Evolutionary conservation across 345 rosid species (phyloP), one percentile per base, ranked within the genome.

Genomic region (Schrenkiella parvula): DNA sequence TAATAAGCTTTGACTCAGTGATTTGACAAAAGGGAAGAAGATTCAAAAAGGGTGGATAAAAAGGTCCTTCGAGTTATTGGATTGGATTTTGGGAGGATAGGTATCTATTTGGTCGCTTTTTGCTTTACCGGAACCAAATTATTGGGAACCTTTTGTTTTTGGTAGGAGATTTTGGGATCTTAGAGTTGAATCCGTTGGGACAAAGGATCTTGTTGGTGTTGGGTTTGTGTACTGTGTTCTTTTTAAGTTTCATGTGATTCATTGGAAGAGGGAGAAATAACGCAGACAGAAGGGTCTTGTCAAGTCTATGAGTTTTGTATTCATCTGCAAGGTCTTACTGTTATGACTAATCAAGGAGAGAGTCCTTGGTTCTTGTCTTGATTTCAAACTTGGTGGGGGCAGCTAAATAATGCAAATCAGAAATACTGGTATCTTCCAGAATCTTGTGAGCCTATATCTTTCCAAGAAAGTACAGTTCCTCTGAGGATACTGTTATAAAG

Each of bases 321-420:
- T 62, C 69, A 52, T 77, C 76, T 78, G 80, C 57, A 50, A 66
- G 8, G 70, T n/a, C 73, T 69, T 70, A 41, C 74, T 48, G 60
- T 52, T 39, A 8, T 48, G 76, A 64, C 57, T 34, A 54, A 50
- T 73, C 75, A 76, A 51, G 73, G 72, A 46, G 59, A 50, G 32
- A 79, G 84, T 78, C 74, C 72, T 73, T 78, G 65, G 64, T 79
- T 62, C 77, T 65, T 79, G 80, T 73, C 78, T 79, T 68, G 46
- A 64, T 80, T 72, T 64, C 82, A 74, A 64, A 35, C 75, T 65
- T 68, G 84, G 89, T 80, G 73, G 69, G 79, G 69, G 57, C 39
- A 74, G 9, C 14, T 6, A 39, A 58, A 67, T 74, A 67, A 67
- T 74, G 47, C 73, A 51, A 22, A 59, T 23, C 61, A 14, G 15